Conservation (phyloP, 1,284 basidiomycete genomes). For the Apiotrichum domesticum region DNA sequence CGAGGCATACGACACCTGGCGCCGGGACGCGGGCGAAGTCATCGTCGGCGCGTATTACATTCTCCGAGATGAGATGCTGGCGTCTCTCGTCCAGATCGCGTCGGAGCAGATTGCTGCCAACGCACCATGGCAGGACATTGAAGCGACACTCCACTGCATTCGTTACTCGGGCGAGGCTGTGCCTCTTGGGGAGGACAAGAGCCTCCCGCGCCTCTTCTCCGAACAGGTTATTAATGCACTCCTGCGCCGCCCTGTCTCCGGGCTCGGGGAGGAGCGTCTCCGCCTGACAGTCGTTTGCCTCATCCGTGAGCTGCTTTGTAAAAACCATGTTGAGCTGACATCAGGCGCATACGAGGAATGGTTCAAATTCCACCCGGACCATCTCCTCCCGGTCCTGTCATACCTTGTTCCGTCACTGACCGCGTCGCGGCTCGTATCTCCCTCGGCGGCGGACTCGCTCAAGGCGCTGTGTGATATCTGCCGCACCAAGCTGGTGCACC, state of each 20-base stretch:
- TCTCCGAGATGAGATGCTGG: slow-evolving; percentile 71
- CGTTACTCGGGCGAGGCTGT: slow-evolving; percentile 79
- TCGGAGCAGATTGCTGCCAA: slow-evolving; percentile 45
- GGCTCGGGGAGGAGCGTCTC: slow-evolving; percentile 53
- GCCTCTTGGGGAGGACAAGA: slow-evolving; percentile 62
- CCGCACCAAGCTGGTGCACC: slow-evolving; percentile 65
- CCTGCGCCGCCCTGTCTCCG: slow-evolving; percentile 49
- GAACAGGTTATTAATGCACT: slow-evolving; percentile 53
- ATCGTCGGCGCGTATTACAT: slow-evolving; percentile 88
- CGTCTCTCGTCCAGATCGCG: slow-evolving; percentile 60
- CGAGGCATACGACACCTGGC: slow-evolving; percentile 52
- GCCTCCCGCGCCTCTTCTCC: slow-evolving; percentile 64
- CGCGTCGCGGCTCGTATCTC: slow-evolving; percentile 63
- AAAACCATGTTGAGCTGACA: neutral
- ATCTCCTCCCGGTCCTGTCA: slow-evolving; percentile 53
- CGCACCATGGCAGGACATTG: slow-evolving; percentile 57
- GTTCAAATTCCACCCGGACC: slow-evolving; percentile 58
- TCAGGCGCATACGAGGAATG: slow-evolving; percentile 64
- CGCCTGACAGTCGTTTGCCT: slow-evolving; percentile 64
- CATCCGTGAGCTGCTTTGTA: slow-evolving; percentile 55
- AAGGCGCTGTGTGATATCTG: slow-evolving; percentile 83
- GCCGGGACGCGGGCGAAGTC: slow-evolving; percentile 81
- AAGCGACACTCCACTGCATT: slow-evolving; percentile 75
- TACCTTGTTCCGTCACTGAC: slow-evolving; percentile 59
- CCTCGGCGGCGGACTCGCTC: slow-evolving; percentile 69